Percentiles rank a stretch among this genome's conserved stretches.
These are phyloP conservation scores for Exophiala xenobiotica DNA, from an alignment of 2,329 filamentous ascomycete genomes.

Conservation along the genomic window DNA sequence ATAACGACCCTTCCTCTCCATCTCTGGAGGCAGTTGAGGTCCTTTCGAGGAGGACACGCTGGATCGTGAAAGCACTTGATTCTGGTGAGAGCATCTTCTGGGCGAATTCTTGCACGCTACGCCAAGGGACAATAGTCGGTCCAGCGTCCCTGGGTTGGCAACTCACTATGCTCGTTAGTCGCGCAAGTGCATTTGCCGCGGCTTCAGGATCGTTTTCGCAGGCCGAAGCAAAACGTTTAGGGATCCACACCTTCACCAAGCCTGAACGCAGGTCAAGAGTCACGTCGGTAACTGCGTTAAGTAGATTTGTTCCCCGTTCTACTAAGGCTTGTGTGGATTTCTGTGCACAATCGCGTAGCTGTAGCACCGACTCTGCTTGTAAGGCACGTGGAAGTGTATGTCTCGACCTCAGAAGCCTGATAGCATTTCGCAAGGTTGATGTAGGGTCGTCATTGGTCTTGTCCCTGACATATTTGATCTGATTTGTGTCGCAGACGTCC, in stretches of 20 bases:
- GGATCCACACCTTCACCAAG: constrained; percentile 14
- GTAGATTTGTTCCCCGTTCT: constrained; percentile 6
- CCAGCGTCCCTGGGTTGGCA: constrained; percentile 16
- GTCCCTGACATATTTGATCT: constrained; percentile 78
- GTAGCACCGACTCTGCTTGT: constrained; percentile 36
- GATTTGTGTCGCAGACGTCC: constrained; percentile 68
- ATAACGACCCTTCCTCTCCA: neutral
- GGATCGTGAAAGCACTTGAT: constrained; percentile 5
- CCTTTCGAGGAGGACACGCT: constrained; percentile 14
- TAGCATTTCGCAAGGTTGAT: constrained; percentile 75
- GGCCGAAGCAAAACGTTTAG: constrained; percentile 4
- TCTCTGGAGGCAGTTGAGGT: neutral
- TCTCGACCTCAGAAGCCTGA: constrained; percentile 64
- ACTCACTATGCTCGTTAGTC: constrained; percentile 22
- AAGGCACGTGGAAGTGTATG: constrained; percentile 68
- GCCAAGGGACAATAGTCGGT: constrained; percentile 17
- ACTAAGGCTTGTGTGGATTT: constrained; percentile 7
- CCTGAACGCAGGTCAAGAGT: constrained; percentile 23
- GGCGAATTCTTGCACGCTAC: constrained; percentile 16
- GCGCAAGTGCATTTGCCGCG: constrained; percentile 20
- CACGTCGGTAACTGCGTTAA: constrained; percentile 9
- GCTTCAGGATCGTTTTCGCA: constrained; percentile 15
- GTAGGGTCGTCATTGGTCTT: constrained; percentile 75
- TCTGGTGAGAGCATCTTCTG: constrained; percentile 2
- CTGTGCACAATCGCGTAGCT: constrained; percentile 11